Evolutionary conservation across 345 rosid genomes (phyloP).

Genomic region (Hibiscus trionum): DNA sequence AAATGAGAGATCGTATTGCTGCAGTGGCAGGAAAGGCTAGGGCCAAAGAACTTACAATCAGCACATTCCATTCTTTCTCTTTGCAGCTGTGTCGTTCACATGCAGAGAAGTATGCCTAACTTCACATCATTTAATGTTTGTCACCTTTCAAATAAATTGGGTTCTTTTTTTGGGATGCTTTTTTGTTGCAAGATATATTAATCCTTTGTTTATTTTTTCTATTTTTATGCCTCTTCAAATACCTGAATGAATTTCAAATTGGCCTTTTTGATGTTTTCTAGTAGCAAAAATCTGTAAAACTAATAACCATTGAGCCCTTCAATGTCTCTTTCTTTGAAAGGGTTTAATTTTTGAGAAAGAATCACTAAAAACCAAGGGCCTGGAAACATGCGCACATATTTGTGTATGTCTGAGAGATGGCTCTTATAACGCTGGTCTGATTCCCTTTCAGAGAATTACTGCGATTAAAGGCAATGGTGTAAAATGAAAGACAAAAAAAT

Average conservation of each 20-base stretch:
- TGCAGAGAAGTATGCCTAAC: conserved; percentile 68
- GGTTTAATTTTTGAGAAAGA: background rate
- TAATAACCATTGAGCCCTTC: too few species aligned
- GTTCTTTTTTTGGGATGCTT: conserved; percentile 4
- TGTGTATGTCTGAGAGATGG: background rate
- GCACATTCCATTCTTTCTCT: conserved; percentile 94
- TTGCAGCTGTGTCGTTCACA: conserved; percentile 87
- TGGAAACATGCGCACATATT: background rate
- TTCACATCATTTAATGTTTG: background rate
- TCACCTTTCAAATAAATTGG: background rate
- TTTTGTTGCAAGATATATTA: background rate
- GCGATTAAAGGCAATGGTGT: background rate
- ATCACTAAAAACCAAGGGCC: background rate
- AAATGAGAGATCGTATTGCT: conserved; percentile 87
- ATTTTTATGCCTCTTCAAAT: background rate
- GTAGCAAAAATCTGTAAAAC: background rate
- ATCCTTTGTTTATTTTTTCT: background rate
- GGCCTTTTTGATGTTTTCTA: background rate
- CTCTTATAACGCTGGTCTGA: background rate
- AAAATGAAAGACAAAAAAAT: background rate
- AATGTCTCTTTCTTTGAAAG: background rate
- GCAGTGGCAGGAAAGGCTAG: conserved; percentile 71
- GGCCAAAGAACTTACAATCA: conserved; percentile 71
- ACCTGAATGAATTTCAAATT: background rate
- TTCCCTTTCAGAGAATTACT: background rate